Conservation (phyloP, 352 stramenopile genomes). For the Phytophthora sp. region DNA sequence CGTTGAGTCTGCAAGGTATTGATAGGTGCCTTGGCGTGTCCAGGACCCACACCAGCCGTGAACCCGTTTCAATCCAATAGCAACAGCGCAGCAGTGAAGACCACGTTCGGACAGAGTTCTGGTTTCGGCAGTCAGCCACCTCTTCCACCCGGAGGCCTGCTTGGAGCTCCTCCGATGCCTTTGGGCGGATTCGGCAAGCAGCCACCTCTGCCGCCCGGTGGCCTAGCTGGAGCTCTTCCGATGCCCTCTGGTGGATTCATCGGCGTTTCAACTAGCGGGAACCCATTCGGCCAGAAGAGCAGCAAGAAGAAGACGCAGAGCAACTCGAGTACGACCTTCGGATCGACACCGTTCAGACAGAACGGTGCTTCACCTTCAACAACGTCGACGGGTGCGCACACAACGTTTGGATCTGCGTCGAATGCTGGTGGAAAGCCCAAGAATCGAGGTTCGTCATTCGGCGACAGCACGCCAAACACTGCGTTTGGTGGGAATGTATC, state of each 20-base stretch:
- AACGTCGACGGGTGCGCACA: slow-evolving; percentile 12
- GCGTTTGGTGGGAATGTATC: slow-evolving; percentile 21
- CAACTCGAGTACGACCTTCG: slow-evolving; percentile 23
- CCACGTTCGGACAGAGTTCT: slow-evolving; percentile 48
- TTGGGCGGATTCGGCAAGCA: slow-evolving; percentile 28
- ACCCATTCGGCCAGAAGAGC: slow-evolving; percentile 34
- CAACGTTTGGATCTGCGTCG: slow-evolving; percentile 37
- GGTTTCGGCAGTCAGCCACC: slow-evolving; percentile 33
- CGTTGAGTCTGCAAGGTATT: slow-evolving; percentile 36
- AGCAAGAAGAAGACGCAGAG: slow-evolving; percentile 23
- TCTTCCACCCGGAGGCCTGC: slow-evolving; percentile 34
- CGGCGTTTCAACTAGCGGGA: slow-evolving; percentile 14
- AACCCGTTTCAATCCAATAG: slow-evolving; percentile 43
- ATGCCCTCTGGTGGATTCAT: slow-evolving; percentile 20
- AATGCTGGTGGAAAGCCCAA: slow-evolving; percentile 19
- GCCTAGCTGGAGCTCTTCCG: slow-evolving; percentile 21
- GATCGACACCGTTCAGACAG: slow-evolving; percentile 25
- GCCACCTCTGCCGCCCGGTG: slow-evolving; percentile 30
- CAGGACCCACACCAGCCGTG: slow-evolving; percentile 29
- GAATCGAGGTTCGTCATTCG: slow-evolving; percentile 20
- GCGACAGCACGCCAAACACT: slow-evolving; percentile 15
- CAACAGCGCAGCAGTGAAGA: slow-evolving; percentile 15
- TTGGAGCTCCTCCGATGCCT: slow-evolving; percentile 11
- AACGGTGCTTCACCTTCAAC: slow-evolving; percentile 10
- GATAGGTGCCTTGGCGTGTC: slow-evolving; percentile 42